A percentile compares a stretch with the other conserved stretches of the same genome.
These are phyloP conservation scores for Penicillium sp. DNA, from an alignment of 2,329 filamentous ascomycete species.

Conservation along the genomic window DNA sequence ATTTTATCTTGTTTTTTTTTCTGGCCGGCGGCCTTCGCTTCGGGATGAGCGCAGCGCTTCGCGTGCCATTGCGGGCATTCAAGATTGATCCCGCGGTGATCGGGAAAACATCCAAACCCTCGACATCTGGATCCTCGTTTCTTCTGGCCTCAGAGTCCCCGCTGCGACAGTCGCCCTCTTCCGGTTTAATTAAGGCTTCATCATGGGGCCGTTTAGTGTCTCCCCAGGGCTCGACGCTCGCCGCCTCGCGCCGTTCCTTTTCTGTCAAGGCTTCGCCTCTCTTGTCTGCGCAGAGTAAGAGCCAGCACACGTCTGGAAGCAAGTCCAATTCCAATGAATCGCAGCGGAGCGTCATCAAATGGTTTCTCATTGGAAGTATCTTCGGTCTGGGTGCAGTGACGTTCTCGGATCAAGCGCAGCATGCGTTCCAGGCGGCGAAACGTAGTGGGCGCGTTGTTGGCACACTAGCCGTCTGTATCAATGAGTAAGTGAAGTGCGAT, in stretches of 20 bases:
- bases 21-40: conserved; percentile 9
- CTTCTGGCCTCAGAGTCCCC: background rate
- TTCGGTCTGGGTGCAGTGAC: conserved; percentile 47
- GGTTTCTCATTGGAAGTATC: conserved; percentile 35
- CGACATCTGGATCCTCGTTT: conserved; percentile 11
- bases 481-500: conserved; percentile 65
- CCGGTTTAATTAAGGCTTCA: background rate
- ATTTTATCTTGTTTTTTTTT: background rate
- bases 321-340: conserved; percentile 1
- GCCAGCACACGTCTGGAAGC: conserved; percentile 1
- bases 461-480: conserved; percentile 76
- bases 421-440: conserved; percentile 71
- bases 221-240: background rate
- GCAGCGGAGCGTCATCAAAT: conserved; percentile 30
- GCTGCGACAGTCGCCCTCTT: background rate
- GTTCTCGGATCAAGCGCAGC: conserved; percentile 67
- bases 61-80: conserved; percentile 34
- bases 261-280: conserved; percentile 19
- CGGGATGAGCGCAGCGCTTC: conserved; percentile 37
- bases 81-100: conserved; percentile 30
- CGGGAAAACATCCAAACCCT: conserved; percentile 23
- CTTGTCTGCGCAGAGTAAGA: conserved; percentile 7
- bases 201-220: background rate
- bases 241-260: conserved; percentile 13
- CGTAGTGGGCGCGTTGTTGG: conserved; percentile 75